Base-by-base conservation (phyloP, 2,329 filamentous ascomycete genomes). In the Aspergillus pseudonomiae region DNA sequence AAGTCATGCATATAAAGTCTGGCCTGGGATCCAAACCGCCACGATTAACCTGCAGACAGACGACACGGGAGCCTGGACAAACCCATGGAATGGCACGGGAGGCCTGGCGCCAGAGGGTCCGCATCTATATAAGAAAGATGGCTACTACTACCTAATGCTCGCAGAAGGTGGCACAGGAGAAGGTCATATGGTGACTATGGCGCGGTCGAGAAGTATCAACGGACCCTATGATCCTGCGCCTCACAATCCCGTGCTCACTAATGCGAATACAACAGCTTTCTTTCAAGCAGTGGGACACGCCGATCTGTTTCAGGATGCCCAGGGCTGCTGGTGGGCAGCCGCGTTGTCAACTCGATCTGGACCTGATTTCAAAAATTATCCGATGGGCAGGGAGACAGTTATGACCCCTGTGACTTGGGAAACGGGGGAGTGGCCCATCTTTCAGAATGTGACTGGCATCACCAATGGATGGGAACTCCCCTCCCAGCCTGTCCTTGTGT, bases 201-300 rank as follows among this genome's bases (percentile, higher is more conserved):
- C 75, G 3, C 67, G 74, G 1, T 76, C 75, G 2, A 70, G 56
- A 30, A 60, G 61, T 34, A 58, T 74, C 24, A 65, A 64, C 67
- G 80, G 80, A 0, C 80, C 80, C 2, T 83, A 79, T 62, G 78
- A 80, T 62, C 48, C 75, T 2, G 76, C 77, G 58, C 73, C 76
- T 0, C 64, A 71, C 19, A 83, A 83, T 52, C 76, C 79, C 4
- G 73, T 83, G n/a, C 68, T 82, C 11, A 77, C 80, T 0, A 78
- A 78, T 19, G 72, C 70, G 45, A 74, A 77, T n/a, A 76, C 78
- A 0, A 72, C 75, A 0, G 63, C 75, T 39, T 82, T 81, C 63
- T 76, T 75, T 62, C 85, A 87, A 66, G 84, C 84, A 1, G 81
- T 86, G 0, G 86, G 86, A 0, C 86, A 88, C 59, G 82, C 83